Evolutionary conservation across 768 basidiomycete genomes (phyloP), one percentile per base, ranked within the genome.

Genomic region (Pisolithus orientalis): DNA sequence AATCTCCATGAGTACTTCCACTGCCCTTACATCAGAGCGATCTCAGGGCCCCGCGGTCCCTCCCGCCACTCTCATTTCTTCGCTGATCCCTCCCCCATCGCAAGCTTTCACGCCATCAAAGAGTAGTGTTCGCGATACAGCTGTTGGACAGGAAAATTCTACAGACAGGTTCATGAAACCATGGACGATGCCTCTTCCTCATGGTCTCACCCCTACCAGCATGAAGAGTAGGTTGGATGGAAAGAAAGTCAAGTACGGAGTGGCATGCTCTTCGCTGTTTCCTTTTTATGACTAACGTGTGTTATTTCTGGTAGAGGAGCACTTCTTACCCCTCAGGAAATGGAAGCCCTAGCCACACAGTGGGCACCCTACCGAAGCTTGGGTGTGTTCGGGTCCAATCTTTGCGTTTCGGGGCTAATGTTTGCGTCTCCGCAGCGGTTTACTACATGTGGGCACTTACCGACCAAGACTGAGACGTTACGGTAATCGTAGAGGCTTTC

Each of bases 381-480:
- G 29, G 91, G 87, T 86, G 59, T 53, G 79, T 66, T 44, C 49
- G 32, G 32, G 34, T 25, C 9, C 9, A 5, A 39, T 39, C 29
- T 28, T 40, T 49, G 3, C 32, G 45, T 50, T 27, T 42, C 16
- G 7, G 29, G 52, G 10, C 29, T 57, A 24, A 39, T 40, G 34
- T 31, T 52, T 44, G 50, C 32, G 53, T 53, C 16, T 47, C 43
- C 43, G 29, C 57, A 87, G 85, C 79, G 48, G 85, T 89, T 24
- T 91, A 86, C 67, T 91, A 89, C 68, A 92, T 91, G 88, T 94
- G 90, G 90, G 79, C 85, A 2, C 72, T 90, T 51, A 80, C 82
- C 8, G 80, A 82, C 53, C 64, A 68, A 16, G 52, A 50, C 17
- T 52, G 52, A 21, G 44, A 21, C 9, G 9, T 25, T 13, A 34